Percentiles rank a stretch among this genome's conserved stretches.
These are phyloP conservation scores for Salix koriyanagi DNA, from an alignment of 345 rosid species.

Conservation along the genomic window DNA sequence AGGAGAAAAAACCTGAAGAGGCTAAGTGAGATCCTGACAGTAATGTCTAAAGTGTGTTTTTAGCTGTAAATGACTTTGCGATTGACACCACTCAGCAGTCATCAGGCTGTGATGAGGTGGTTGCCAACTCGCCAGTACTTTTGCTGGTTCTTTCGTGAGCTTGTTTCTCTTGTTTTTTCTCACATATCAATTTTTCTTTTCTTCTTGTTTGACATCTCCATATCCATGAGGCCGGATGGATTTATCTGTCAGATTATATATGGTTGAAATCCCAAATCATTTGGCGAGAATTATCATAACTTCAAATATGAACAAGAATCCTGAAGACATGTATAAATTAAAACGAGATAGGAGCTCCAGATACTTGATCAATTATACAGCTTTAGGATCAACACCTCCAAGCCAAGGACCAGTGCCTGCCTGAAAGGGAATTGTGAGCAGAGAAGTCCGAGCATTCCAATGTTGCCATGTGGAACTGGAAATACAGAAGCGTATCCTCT, in stretches of 20 bases:
- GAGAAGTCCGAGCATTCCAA: too few species aligned
- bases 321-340: too few species aligned
- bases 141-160: not conserved
- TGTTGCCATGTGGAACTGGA: too few species aligned
- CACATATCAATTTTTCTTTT: not conserved
- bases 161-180: not conserved
- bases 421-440: too few species aligned
- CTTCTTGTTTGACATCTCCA: not conserved
- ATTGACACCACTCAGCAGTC: not conserved
- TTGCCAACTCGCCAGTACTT: not conserved
- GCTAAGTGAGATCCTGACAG: slow-evolving; percentile 5
- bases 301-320: too few species aligned
- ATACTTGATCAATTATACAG: too few species aligned
- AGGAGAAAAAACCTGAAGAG: slow-evolving; percentile 13
- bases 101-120: not conserved
- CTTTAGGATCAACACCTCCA: too few species aligned
- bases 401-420: too few species aligned
- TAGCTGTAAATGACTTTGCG: not conserved
- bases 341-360: too few species aligned
- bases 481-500: too few species aligned
- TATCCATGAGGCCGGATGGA: not conserved
- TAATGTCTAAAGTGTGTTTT: not conserved
- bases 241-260: not conserved
- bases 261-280: not conserved
- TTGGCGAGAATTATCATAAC: too few species aligned